These are phyloP conservation scores for Glycine tomentella DNA, from an alignment of 306 rosid genomes.

Conservation along the genomic window DNA sequence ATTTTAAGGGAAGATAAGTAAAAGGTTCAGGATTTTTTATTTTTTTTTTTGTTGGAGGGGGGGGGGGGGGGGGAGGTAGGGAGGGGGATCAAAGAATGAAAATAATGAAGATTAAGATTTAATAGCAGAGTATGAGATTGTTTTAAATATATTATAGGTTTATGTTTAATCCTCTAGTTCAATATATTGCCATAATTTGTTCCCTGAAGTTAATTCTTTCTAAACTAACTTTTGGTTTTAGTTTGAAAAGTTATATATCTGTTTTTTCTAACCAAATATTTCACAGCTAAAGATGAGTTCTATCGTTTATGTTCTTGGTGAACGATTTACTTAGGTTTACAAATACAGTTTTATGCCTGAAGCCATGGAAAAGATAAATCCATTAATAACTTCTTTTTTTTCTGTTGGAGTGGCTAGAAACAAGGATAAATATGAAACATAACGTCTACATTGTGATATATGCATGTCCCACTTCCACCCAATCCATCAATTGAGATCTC, in stretches of 20 bases:
- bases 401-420: neutral
- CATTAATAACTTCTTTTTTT: neutral
- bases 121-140: too few relatives aligned
- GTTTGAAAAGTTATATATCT: neutral
- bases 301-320: neutral
- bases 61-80: too few relatives aligned
- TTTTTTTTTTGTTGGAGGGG: too few relatives aligned
- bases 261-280: neutral
- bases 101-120: too few relatives aligned
- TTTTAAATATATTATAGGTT: too few relatives aligned
- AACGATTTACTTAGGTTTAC: neutral
- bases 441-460: neutral
- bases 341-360: neutral
- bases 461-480: constrained; percentile 1
- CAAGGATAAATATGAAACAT: neutral
- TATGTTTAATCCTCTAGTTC: too few relatives aligned
- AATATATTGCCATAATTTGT: too few relatives aligned
- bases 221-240: too few relatives aligned
- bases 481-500: neutral
- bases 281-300: neutral
- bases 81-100: too few relatives aligned
- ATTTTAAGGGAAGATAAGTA: too few relatives aligned
- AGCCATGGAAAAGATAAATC: neutral
- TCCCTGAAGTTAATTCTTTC: too few relatives aligned
- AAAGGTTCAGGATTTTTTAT: too few relatives aligned